phyloP scores from a whole-genome alignment of 2,329 filamentous ascomycete genomes.

The Nigrograna mackinnonii region DNA sequence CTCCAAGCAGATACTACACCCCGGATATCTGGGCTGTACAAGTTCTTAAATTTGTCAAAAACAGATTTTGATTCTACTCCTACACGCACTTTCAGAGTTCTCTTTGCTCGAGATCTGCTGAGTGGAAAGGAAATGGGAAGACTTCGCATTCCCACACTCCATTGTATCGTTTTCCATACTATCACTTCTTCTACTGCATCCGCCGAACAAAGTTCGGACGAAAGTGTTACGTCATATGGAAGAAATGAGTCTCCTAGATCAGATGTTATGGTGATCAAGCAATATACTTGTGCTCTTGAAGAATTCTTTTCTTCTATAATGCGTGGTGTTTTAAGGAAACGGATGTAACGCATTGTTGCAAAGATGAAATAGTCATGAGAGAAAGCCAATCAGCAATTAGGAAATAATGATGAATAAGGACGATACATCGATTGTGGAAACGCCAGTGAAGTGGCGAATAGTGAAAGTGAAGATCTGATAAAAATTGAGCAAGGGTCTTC shows the following conservation, averaged over 20 bases:
- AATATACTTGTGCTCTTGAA: conserved; percentile 17
- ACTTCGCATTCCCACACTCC: conserved; percentile 48
- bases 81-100: conserved; percentile 46
- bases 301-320: conserved; percentile 40
- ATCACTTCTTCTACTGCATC: conserved; percentile 39
- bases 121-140: conserved; percentile 49
- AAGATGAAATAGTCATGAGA: no score
- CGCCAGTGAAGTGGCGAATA: no score
- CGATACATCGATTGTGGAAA: no score
- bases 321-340: conserved; percentile 68
- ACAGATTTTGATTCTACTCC: conserved; percentile 28
- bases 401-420: no score
- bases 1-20: conserved; percentile 63
- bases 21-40: conserved; percentile 36
- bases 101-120: conserved; percentile 40
- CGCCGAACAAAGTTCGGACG: conserved; percentile 41
- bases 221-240: conserved; percentile 50
- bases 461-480: conserved; percentile 2
- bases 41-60: conserved; percentile 30
- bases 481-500: conserved; percentile 1
- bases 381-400: not conserved
- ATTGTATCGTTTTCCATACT: conserved; percentile 47
- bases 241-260: conserved; percentile 70
- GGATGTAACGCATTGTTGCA: conserved; percentile 58
- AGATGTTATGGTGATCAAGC: conserved; percentile 66